phyloP scores from a whole-genome alignment of 1,284 basidiomycete genomes.

The Coriolopsis trogii region DNA sequence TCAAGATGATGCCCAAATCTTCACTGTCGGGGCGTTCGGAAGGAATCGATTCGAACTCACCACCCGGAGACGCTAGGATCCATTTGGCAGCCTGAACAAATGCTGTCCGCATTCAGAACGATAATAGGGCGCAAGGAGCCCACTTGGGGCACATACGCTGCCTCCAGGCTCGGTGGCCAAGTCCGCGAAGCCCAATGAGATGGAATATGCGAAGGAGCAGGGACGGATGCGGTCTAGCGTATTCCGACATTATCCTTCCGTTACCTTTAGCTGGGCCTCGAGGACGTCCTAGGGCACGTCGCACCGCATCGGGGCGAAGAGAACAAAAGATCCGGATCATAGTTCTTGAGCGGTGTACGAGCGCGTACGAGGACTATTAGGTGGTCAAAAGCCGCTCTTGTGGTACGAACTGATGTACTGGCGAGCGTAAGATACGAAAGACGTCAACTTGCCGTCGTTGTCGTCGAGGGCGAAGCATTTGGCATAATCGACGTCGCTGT shows the following conservation, averaged over 20 bases:
- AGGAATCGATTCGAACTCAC: constrained; percentile 15
- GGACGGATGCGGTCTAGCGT: not conserved
- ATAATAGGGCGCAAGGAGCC: not conserved
- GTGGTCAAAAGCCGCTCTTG: not conserved
- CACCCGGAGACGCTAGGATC: constrained; percentile 8
- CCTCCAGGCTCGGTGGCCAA: not conserved
- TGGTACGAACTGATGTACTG: not conserved
- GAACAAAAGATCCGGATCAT: constrained; percentile 8
- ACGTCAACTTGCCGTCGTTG: too few species aligned
- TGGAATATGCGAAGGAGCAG: not conserved
- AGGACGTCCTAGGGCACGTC: not conserved
- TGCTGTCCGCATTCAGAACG: constrained; percentile 10
- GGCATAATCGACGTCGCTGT: not conserved
- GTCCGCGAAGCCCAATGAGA: constrained; percentile 3
- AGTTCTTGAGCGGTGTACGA: not conserved
- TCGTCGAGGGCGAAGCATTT: not conserved
- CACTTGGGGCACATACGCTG: not conserved
- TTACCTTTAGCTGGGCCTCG: not conserved
- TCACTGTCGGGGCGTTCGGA: too few species aligned
- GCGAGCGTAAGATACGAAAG: too few species aligned
- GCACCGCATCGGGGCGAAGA: not conserved
- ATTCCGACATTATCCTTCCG: not conserved
- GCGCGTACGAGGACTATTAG: too few species aligned
- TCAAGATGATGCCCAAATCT: constrained; percentile 7
- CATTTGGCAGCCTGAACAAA: constrained; percentile 15